A percentile compares a stretch with the other conserved stretches of the same genome.
Conservation (phyloP, 306 rosid genomes). For the Ammopiptanthus mongolicus region DNA sequence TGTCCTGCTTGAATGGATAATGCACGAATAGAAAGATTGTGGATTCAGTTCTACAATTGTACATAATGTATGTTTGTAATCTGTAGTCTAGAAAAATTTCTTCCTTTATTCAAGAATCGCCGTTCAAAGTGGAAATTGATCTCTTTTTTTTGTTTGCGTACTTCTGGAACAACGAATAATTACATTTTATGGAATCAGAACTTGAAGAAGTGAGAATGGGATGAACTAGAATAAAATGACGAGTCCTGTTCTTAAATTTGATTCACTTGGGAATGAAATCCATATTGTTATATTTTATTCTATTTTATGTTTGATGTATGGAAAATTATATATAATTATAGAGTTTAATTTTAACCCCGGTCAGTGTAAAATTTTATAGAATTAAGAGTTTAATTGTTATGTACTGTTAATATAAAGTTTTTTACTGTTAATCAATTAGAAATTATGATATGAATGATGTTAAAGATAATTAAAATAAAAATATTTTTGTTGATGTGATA, state of each 20-base stretch:
- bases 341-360: too few relatives aligned
- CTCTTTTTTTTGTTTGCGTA: not conserved
- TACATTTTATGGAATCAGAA: not conserved
- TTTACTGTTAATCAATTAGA: too few relatives aligned
- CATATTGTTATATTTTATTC: not conserved
- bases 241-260: not conserved
- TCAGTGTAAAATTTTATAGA: too few relatives aligned
- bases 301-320: not conserved
- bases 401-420: too few relatives aligned
- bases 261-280: not conserved
- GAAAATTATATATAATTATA: too few relatives aligned
- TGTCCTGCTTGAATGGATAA: slow-evolving; percentile 20
- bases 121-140: not conserved
- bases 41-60: slow-evolving; percentile 23
- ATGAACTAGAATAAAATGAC: not conserved
- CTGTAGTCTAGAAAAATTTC: slow-evolving; percentile 14
- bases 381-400: too few relatives aligned
- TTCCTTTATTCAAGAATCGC: slow-evolving; percentile 12
- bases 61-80: slow-evolving; percentile 34
- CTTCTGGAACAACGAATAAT: not conserved
- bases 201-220: not conserved
- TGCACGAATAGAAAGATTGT: slow-evolving; percentile 7
- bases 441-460: too few relatives aligned
- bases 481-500: too few relatives aligned
- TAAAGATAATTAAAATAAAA: too few relatives aligned